Evolutionary conservation across 208 protist species (phyloP), one percentile per base, ranked within the genome.

Genomic region (Trypanosomatidae sp.): DNA sequence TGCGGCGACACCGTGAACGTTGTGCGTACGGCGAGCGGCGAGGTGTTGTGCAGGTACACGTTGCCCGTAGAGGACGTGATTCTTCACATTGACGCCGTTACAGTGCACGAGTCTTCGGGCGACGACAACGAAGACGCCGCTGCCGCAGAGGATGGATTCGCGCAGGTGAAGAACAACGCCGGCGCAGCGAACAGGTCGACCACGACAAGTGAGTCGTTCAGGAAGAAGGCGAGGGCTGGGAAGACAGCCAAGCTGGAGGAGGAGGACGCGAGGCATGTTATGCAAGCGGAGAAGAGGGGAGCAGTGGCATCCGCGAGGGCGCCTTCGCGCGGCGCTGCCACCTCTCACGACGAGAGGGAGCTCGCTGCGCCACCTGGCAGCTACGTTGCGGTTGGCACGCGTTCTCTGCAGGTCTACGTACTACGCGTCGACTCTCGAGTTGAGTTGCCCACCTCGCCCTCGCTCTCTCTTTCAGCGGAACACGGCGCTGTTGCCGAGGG

Each of bases 1-100:
- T 97, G 90, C 73, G 93, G 91, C 22, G 89, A 95, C 64, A 86
- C 89, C 36, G 78, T 97, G 19, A 93, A 97, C 77, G 84, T 94
- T 0, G 77, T 97, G 64, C 70, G 71, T 17, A 81, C 84, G 49
- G 50, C 64, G 12, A 91, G 64, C 2, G 93, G 93, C 13, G 81
- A 86, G 39, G 41, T 91, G 33, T 66, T 95, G 47, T 89, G 84
- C 77, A 83, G 78, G 59, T 97, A 93, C 75, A 87, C 80, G 25
- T 78, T 95, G 5, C 93, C 93, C 3, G 56, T 92, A 15, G 93
- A 94, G 58, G 93, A 97, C 62, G 86, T 95, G 9, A 92, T 97
- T 74, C 84, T 97, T 10, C 81, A 84, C 62, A 68, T 95, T 25
- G 93, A 97, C 55, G 88, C 90, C 49, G 90, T 95, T 0, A 86